Evolutionary conservation across 805 yeast species (phyloP).

Genomic region (Candida fluviatilis): DNA sequence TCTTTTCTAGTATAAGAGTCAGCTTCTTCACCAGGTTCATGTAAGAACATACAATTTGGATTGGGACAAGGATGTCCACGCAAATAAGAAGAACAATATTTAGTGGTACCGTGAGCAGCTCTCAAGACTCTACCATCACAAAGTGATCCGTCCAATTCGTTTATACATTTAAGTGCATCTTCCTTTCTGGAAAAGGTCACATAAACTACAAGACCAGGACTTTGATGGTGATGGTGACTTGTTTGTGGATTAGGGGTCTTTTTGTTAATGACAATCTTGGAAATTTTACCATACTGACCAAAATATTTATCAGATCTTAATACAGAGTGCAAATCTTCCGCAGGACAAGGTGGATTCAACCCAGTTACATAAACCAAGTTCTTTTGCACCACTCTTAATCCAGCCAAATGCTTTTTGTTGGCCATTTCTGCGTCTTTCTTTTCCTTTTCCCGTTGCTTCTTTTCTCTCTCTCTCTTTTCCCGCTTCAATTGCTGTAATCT

Average conservation of each 20-base stretch:
- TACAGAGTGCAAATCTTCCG: constrained; percentile 78
- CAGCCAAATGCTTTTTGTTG: constrained; percentile 85
- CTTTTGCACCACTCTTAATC: constrained; percentile 97
- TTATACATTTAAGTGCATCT: constrained; percentile 91
- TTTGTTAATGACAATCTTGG: constrained; percentile 88
- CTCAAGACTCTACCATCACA: constrained; percentile 86
- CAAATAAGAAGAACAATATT: constrained; percentile 93
- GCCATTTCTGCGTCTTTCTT: constrained; percentile 84
- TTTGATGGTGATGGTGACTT: constrained; percentile 39
- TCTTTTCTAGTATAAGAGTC: constrained; percentile 92
- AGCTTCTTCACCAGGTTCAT: constrained; percentile 99
- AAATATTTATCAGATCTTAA: constrained; percentile 88
- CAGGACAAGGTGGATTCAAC: constrained; percentile 76
- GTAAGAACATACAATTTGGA: constrained; percentile 98
- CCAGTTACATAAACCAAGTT: constrained; percentile 96
- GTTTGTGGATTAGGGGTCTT: constrained; percentile 48
- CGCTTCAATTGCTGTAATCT: constrained; percentile 76
- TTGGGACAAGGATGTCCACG: constrained; percentile 96
- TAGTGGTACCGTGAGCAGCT: constrained; percentile 98
- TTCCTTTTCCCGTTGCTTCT: constrained; percentile 85
- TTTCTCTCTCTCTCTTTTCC: constrained; percentile 76
- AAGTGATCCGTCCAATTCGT: constrained; percentile 86
- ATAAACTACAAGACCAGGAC: constrained; percentile 88
- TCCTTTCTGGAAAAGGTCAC: constrained; percentile 92
- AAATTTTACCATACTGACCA: constrained; percentile 97